Base-by-base conservation (phyloP, 805 yeast species). In the Pichia membranifaciens region DNA sequence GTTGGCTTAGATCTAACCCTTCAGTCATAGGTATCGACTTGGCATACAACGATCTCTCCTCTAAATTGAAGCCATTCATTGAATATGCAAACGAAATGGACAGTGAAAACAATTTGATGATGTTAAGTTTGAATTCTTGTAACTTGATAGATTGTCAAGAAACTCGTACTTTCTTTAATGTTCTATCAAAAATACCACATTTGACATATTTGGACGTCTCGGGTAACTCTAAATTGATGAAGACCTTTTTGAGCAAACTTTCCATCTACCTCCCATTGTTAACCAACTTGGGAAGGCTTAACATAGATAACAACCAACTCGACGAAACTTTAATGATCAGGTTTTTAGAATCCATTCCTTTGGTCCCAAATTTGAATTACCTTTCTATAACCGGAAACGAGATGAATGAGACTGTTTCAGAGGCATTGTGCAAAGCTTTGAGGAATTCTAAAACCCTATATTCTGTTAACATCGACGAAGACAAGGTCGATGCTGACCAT, bases 171-270 rank as follows among this genome's bases (percentile, higher is more conserved):
- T 56, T 83, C 50, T 73, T 82, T 48, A 69, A 75, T 48, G 55
- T 75, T 12, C 57, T 81, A 21, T 69, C 85, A 22, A 73, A 68
- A 48, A 61, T 82, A 28, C 82, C 84, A 18, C 68, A 73, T 40
- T 70, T 90, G 52, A 76, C 78, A 54, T 87, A 83, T 57, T 68
- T 90, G 50, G 97, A 90, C 61, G 60, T 90, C 45, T 83, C 93
- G 44, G 78, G 80, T 52, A 78, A 87, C 58, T 76, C 82, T 17
- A 71, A 71, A 38, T 63, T 89, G 7, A 85, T 88, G 64, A 89
- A 89, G 0, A 70, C 71, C 2, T 71, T 81, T 23, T 68, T 79
- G 48, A 74, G 76, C 10, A 76, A 75, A 50, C 68, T 89, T 52
- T 73, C 80, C 44, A 71, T 79, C 22, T 78, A 78, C 52, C 62